Evolutionary conservation across 73 alveolate species (phyloP).

Genomic region (Symbiodinium natans): DNA sequence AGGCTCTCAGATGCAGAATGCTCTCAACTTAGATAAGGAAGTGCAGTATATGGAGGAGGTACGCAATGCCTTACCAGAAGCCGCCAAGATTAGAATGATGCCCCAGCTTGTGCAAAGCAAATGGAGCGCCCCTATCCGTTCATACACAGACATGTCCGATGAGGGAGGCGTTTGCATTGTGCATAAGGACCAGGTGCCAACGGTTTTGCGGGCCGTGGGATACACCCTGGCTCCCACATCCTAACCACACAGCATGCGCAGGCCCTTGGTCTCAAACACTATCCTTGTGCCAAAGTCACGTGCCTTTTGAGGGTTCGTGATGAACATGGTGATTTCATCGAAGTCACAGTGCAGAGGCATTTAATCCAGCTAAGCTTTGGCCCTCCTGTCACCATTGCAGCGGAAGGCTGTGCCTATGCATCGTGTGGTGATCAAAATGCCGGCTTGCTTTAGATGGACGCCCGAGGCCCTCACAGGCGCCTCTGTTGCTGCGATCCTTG

Average conservation of each 20-base stretch:
- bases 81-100: neutral
- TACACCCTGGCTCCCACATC: neutral
- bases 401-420: neutral
- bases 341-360: neutral
- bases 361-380: neutral
- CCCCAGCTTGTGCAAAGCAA: neutral
- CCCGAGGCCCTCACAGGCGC: neutral
- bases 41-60: neutral
- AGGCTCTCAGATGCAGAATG: neutral
- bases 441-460: neutral
- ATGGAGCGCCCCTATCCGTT: neutral
- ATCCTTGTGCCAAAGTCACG: neutral
- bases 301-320: neutral
- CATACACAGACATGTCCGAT: neutral
- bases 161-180: neutral
- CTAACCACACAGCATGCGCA: neutral
- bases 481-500: neutral
- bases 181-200: neutral
- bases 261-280: neutral
- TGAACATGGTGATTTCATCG: neutral
- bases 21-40: neutral
- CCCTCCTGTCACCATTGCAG: neutral
- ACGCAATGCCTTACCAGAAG: neutral
- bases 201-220: neutral
- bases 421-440: neutral